A percentile compares a stretch with the other conserved stretches of the same genome.
Evolutionary conservation across 2,329 filamentous ascomycete species (phyloP).

Genomic region (Curvularia sp.): DNA sequence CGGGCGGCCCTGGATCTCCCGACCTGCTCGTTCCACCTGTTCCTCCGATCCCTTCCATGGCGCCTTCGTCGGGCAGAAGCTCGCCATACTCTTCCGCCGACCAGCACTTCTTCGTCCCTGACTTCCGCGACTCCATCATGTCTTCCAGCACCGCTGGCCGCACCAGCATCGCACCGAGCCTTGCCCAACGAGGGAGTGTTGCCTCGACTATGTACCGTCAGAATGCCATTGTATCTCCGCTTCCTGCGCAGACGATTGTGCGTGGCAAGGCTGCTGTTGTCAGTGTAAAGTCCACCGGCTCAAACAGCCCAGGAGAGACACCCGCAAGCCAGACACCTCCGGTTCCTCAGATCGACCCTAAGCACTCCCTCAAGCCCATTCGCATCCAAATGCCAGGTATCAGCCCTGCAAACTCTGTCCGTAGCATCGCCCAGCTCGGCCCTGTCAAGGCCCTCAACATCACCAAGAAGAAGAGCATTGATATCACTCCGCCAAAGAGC

Average conservation of each 20-base stretch:
- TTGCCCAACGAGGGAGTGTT: constrained; percentile 64
- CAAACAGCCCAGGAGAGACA: constrained; percentile 60
- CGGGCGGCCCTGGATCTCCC: constrained; percentile 80
- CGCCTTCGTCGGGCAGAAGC: constrained; percentile 63
- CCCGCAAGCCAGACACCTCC: constrained; percentile 65
- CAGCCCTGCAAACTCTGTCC: constrained; percentile 48
- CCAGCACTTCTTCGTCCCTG: constrained; percentile 92
- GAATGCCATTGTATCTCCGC: constrained; percentile 79
- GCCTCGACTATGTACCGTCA: constrained; percentile 94
- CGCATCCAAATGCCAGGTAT: constrained; percentile 54
- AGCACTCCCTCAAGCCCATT: constrained; percentile 47
- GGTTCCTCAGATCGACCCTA: constrained; percentile 74
- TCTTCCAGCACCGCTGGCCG: constrained; percentile 71
- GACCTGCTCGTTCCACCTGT: constrained; percentile 87
- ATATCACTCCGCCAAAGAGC: constrained; percentile 41
- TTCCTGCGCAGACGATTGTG: constrained; percentile 84
- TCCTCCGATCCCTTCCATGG: constrained; percentile 78
- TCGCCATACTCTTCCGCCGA: constrained; percentile 68
- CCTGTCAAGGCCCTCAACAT: constrained; percentile 58
- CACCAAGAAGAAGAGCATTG: constrained; percentile 48
- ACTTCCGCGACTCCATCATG: constrained; percentile 90
- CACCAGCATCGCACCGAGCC: constrained; percentile 58
- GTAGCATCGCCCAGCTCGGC: constrained; percentile 51
- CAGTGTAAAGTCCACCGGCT: constrained; percentile 78
- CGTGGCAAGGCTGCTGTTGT: constrained; percentile 91